A percentile compares a stretch with the other conserved stretches of the same genome.
Evolutionary conservation across 768 basidiomycete species (phyloP).

Genomic region (Psilocybe sp.): DNA sequence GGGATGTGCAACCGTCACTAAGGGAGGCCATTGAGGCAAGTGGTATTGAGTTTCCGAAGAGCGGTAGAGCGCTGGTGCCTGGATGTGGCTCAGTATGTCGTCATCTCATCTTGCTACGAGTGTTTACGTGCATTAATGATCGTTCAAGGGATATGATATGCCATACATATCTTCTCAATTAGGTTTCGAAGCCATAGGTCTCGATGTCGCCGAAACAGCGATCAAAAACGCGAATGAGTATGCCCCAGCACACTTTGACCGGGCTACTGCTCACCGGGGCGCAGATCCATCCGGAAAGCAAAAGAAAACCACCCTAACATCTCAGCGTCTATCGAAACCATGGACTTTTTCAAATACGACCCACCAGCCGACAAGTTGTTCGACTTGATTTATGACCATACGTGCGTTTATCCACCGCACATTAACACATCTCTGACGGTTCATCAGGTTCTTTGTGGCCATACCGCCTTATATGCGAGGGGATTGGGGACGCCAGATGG

Average conservation of each 20-base stretch:
- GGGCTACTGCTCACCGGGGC: neutral
- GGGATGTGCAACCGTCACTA: conserved; percentile 53
- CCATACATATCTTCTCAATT: conserved; percentile 48
- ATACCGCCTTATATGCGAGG: conserved; percentile 51
- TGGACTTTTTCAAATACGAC: conserved; percentile 55
- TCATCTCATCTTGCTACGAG: neutral
- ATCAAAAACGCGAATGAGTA: conserved; percentile 43
- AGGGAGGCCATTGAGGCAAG: conserved; percentile 46
- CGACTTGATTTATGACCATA: conserved; percentile 67
- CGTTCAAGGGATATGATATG: conserved; percentile 58
- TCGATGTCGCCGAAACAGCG: conserved; percentile 59
- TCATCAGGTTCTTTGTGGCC: conserved; percentile 66
- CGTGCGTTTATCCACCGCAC: conserved; percentile 30
- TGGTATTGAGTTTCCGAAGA: conserved; percentile 39
- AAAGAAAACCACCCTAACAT: conserved; percentile 19
- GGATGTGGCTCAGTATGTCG: conserved; percentile 48
- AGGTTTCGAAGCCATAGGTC: conserved; percentile 45
- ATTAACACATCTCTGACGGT: neutral
- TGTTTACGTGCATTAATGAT: neutral
- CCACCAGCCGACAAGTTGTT: conserved; percentile 36
- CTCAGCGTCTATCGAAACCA: conserved; percentile 35
- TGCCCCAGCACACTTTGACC: conserved; percentile 7
- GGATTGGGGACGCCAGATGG: conserved; percentile 60
- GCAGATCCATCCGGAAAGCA: conserved; percentile 11
- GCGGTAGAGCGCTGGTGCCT: conserved; percentile 29